Evolutionary conservation across 2,329 filamentous ascomycete genomes (phyloP).

Genomic region (Fusarium sp.): DNA sequence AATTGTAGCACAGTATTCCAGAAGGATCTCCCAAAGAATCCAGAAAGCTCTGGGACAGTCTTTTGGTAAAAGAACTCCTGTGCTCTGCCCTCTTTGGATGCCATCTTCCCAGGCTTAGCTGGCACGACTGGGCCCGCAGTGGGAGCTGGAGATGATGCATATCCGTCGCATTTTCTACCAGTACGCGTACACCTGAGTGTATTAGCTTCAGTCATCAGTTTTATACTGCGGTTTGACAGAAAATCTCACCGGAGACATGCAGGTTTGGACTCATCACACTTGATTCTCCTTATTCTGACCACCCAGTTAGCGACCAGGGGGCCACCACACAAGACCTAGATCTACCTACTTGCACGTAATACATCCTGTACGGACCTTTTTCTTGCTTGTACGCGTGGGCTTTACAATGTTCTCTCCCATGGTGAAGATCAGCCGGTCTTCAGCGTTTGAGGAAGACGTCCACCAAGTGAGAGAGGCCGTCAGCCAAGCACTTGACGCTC

Average conservation of each 20-base stretch:
- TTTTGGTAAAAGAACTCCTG: not conserved
- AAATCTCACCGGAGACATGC: not conserved
- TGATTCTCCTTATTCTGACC: not conserved
- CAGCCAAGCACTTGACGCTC: not conserved
- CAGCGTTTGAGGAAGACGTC: not conserved
- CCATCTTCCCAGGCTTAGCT: not conserved
- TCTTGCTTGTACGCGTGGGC: not conserved
- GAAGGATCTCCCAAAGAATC: not conserved
- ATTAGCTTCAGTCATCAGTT: not conserved
- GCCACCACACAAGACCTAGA: not conserved
- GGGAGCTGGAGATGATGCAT: not conserved
- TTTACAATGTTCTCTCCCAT: not conserved
- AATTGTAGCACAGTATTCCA: not conserved
- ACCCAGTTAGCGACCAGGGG: not conserved
- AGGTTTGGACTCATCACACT: not conserved
- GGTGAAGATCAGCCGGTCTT: not conserved
- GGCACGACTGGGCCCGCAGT: not conserved
- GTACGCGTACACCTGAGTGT: not conserved
- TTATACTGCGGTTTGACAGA: not conserved
- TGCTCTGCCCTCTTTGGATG: not conserved
- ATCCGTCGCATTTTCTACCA: slow-evolving; percentile 1
- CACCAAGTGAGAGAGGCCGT: not conserved
- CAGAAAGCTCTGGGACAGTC: not conserved
- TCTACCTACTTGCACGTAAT: not conserved
- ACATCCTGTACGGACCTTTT: not conserved